Evolutionary conservation across 2,329 filamentous ascomycete species (phyloP).

Genomic region (Colletotrichum lindemuthianum): DNA sequence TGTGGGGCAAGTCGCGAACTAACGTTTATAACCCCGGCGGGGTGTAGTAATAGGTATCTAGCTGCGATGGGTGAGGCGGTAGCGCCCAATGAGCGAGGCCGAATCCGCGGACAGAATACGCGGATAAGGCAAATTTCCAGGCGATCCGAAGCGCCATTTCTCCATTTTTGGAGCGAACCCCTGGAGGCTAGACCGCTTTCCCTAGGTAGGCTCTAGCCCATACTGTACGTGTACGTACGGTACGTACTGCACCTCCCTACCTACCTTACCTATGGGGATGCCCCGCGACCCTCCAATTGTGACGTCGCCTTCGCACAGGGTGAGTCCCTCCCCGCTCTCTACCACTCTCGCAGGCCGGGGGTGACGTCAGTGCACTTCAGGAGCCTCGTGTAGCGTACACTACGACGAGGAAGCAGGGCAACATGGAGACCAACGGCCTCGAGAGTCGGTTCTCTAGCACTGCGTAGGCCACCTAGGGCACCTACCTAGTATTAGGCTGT

Average conservation of each 20-base stretch:
- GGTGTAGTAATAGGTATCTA: too few relatives aligned
- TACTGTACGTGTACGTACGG: too few relatives aligned
- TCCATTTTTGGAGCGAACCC: constrained; percentile 14
- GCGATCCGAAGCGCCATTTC: constrained; percentile 26
- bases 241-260: too few relatives aligned
- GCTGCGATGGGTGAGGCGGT: background rate
- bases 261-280: background rate
- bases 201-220: too few relatives aligned
- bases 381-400: background rate
- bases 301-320: constrained; percentile 22
- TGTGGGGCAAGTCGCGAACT: too few relatives aligned
- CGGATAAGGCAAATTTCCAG: constrained; percentile 24
- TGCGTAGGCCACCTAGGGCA: background rate
- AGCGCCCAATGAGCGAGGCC: constrained; percentile 19
- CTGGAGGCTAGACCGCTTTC: background rate
- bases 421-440: background rate
- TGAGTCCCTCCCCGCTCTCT: background rate
- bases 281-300: constrained; percentile 22
- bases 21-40: too few relatives aligned
- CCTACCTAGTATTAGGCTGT: too few relatives aligned
- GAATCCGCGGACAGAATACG: constrained; percentile 22
- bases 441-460: background rate
- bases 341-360: constrained; percentile 3
- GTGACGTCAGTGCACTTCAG: constrained; percentile 25
- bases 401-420: background rate